A percentile compares a stretch with the other conserved stretches of the same genome.
These are phyloP conservation scores for Pulveroboletus sp. DNA, from an alignment of 768 basidiomycete genomes.

Conservation along the genomic window DNA sequence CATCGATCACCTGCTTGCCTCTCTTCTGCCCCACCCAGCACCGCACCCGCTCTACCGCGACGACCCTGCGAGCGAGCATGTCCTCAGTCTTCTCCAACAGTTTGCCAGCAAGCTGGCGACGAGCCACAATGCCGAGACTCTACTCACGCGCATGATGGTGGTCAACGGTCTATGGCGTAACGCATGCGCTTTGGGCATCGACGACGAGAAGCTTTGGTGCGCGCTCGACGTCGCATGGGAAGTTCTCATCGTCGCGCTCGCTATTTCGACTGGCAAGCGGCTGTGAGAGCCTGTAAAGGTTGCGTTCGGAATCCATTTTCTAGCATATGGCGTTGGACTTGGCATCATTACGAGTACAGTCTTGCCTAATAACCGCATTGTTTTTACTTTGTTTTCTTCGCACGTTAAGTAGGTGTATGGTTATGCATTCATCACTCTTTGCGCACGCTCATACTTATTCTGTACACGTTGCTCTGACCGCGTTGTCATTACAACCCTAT, in stretches of 20 bases:
- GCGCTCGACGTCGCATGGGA: conserved; percentile 49
- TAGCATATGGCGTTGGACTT: conserved; percentile 7
- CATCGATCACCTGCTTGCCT: conserved; percentile 50
- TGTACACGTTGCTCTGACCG: not conserved
- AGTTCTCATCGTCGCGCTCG: conserved; percentile 40
- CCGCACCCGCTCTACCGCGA: conserved; percentile 22
- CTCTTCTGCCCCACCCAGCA: conserved; percentile 51
- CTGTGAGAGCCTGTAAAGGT: conserved; percentile 5
- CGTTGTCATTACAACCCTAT: conserved; percentile 24
- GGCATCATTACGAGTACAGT: conserved; percentile 6
- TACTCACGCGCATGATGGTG: conserved; percentile 33
- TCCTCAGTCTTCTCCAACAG: conserved; percentile 8
- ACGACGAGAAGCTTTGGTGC: conserved; percentile 43
- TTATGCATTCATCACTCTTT: conserved; percentile 5
- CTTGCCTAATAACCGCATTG: conserved; percentile 6
- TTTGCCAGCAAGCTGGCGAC: conserved; percentile 16
- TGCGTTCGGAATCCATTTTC: not conserved
- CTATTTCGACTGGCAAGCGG: conserved; percentile 22
- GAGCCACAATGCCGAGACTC: conserved; percentile 15
- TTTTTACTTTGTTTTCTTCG: not conserved
- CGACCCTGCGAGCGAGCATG: conserved; percentile 19
- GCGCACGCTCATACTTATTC: not conserved
- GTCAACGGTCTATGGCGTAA: conserved; percentile 51
- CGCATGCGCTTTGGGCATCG: conserved; percentile 45
- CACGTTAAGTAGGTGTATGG: conserved; percentile 21